phyloP scores from a whole-genome alignment of 2,329 filamentous ascomycete species.

The Chrysoporthe cubensis region DNA sequence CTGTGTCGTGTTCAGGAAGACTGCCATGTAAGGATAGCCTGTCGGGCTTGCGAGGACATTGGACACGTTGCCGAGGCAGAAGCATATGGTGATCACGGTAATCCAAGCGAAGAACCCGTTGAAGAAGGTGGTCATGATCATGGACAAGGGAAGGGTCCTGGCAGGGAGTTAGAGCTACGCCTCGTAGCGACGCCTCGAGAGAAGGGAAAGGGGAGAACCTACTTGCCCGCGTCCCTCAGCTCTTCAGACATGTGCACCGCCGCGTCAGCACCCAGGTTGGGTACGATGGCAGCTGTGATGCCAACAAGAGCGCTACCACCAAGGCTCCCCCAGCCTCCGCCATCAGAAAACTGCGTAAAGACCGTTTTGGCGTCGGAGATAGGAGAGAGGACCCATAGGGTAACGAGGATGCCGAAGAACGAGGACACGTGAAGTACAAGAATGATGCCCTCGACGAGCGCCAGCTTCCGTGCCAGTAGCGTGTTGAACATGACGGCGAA shows the following conservation, averaged over 20 bases:
- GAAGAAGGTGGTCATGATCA: conserved; percentile 38
- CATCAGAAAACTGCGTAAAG: conserved; percentile 39
- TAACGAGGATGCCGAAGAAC: conserved; percentile 48
- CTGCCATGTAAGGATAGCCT: conserved; percentile 37
- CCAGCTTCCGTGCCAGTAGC: conserved; percentile 43
- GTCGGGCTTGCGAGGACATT: conserved; percentile 27
- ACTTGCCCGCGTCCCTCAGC: conserved; percentile 28
- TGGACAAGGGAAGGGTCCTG: conserved; percentile 38
- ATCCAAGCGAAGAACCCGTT: conserved; percentile 41
- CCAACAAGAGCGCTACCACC: conserved; percentile 43
- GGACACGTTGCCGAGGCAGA: conserved; percentile 24
- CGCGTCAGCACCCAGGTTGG: conserved; percentile 39
- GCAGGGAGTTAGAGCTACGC: background rate
- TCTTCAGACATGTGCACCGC: conserved; percentile 43
- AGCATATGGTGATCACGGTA: conserved; percentile 34
- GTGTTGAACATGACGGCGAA: conserved; percentile 50
- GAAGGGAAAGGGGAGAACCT: background rate
- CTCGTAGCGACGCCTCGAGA: background rate
- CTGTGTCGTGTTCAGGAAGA: conserved; percentile 36
- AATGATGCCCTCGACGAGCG: conserved; percentile 47
- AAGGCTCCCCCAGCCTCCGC: conserved; percentile 38
- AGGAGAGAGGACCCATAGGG: conserved; percentile 43
- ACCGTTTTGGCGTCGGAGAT: conserved; percentile 34
- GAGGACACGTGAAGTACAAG: conserved; percentile 49
- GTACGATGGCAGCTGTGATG: conserved; percentile 43